These are phyloP conservation scores for Amanita pseudoporphyria DNA, from an alignment of 768 basidiomycete genomes.

Conservation along the genomic window DNA sequence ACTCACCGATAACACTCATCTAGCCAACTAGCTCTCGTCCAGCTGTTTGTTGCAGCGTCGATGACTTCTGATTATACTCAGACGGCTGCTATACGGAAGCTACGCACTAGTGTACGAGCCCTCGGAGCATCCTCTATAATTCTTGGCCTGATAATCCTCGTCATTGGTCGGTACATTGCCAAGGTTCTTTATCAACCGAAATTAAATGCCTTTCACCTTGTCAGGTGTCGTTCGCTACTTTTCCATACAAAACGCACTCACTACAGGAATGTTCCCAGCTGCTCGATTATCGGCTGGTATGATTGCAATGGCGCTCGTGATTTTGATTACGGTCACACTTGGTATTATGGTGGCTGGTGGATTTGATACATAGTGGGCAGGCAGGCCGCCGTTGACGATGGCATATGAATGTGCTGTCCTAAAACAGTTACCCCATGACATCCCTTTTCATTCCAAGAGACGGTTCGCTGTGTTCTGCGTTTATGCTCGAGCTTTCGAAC, in stretches of 20 bases:
- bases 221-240: constrained; percentile 47
- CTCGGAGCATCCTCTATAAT: constrained; percentile 41
- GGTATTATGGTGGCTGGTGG: constrained; percentile 28
- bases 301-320: constrained; percentile 29
- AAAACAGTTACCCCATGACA: no score
- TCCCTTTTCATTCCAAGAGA: no score
- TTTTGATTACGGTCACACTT: constrained; percentile 34
- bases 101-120: constrained; percentile 32
- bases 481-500: no score
- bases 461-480: no score
- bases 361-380: constrained; percentile 4
- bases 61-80: constrained; percentile 6
- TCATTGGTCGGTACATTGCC: constrained; percentile 31
- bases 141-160: constrained; percentile 36
- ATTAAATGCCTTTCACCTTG: not conserved
- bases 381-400: no score
- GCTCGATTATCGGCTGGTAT: constrained; percentile 33
- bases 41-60: constrained; percentile 36
- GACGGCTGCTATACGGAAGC: constrained; percentile 11
- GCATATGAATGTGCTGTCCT: no score
- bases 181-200: not conserved
- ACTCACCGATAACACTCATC: not conserved
- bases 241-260: constrained; percentile 37
- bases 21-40: constrained; percentile 36
- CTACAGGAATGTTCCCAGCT: constrained; percentile 43